Evolutionary conservation across 257 asterid species (phyloP).

Genomic region (Solanum habrochaites): DNA sequence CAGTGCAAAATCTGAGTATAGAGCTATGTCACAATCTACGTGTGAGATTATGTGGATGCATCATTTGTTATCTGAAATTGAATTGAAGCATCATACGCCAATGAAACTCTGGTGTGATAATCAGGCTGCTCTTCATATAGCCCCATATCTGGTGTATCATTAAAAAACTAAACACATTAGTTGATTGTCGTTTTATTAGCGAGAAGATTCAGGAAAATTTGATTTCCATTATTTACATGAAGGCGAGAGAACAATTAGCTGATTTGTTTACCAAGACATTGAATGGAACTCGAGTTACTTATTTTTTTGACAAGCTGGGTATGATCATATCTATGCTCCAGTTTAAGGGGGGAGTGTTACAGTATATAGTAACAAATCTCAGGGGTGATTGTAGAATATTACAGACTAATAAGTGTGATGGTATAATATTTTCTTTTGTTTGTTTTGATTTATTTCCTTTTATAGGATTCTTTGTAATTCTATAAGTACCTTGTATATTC

Average conservation of each 20-base stretch:
- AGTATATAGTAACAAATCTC: background rate
- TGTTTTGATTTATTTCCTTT: background rate
- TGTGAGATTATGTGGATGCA: background rate
- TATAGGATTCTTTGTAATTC: background rate
- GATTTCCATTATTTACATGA: background rate
- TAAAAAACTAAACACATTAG: background rate
- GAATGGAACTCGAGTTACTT: background rate
- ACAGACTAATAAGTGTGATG: background rate
- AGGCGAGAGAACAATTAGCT: background rate
- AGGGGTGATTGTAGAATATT: background rate
- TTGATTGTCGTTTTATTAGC: background rate
- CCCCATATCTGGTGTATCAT: background rate
- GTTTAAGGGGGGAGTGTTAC: background rate
- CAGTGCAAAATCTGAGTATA: background rate
- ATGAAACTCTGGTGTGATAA: background rate
- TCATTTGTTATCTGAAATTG: background rate
- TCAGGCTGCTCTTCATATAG: background rate
- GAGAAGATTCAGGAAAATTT: background rate
- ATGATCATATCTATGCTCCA: background rate
- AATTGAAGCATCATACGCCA: background rate
- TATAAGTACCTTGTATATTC: background rate
- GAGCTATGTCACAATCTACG: background rate
- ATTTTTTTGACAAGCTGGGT: background rate
- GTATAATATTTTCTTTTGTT: background rate
- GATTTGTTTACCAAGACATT: background rate